Conservation (phyloP, 169 alveolate genomes). For the Plasmodium vivax region DNA sequence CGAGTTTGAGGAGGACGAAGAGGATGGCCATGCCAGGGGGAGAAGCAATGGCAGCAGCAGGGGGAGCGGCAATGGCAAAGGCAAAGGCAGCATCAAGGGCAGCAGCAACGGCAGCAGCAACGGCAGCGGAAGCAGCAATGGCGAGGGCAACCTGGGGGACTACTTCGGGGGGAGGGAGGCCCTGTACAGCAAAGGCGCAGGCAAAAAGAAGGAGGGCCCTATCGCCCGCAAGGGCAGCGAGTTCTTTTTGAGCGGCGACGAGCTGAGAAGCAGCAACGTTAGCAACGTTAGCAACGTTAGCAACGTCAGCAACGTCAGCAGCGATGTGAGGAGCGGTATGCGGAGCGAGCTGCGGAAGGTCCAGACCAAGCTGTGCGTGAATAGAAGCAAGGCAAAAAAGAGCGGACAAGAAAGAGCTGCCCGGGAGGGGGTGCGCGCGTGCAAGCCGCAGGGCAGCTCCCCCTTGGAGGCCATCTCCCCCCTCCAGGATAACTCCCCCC, state of each 20-base stretch:
- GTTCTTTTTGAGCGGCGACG: slow-evolving; percentile 6
- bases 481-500: too few species aligned
- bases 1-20: neutral
- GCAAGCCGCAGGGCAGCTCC: neutral
- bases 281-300: too few species aligned
- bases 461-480: too few species aligned
- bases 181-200: too few species aligned
- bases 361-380: neutral
- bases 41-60: neutral
- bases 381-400: slow-evolving; percentile 1
- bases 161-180: too few species aligned
- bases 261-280: slow-evolving; percentile 15
- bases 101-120: neutral
- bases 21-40: neutral
- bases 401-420: neutral
- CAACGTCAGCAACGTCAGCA: too few species aligned
- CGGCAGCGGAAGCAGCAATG: too few species aligned
- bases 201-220: neutral
- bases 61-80: too few species aligned
- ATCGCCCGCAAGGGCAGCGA: neutral
- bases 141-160: too few species aligned
- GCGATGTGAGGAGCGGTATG: neutral
- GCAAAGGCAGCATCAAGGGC: neutral
- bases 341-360: neutral
- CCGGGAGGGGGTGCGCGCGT: neutral